Conservation (phyloP, 1,139 yeast species). For the Sugiyamaella xylanicola region DNA sequence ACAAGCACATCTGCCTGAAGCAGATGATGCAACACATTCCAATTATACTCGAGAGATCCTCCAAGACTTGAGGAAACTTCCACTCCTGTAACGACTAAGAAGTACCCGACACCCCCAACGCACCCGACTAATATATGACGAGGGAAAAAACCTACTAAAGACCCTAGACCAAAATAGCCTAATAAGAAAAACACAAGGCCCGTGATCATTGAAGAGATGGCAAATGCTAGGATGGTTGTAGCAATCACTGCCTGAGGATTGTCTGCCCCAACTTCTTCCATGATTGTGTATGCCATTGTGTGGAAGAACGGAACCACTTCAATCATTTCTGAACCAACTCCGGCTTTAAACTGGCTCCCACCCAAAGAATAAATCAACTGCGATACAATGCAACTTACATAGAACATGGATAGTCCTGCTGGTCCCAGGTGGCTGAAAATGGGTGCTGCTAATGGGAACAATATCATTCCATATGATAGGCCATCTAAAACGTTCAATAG, state of each 20-base stretch:
- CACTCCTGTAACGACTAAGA: conserved; percentile 82
- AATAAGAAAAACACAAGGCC: conserved; percentile 76
- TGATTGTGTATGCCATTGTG: conserved; percentile 80
- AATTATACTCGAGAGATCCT: conserved; percentile 69
- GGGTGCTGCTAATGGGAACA: conserved; percentile 86
- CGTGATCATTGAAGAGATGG: conserved; percentile 79
- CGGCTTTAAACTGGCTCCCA: conserved; percentile 84
- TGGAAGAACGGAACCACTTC: conserved; percentile 98
- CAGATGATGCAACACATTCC: conserved; percentile 55
- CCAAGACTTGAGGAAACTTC: conserved; percentile 83
- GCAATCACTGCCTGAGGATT: conserved; percentile 68
- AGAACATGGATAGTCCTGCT: conserved; percentile 90
- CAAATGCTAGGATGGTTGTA: conserved; percentile 85
- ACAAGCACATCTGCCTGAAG: conserved; percentile 49
- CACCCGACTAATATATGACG: conserved; percentile 95
- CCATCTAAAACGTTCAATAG: conserved; percentile 88
- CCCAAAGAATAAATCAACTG: conserved; percentile 88
- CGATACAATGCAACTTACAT: conserved; percentile 82
- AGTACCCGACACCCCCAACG: conserved; percentile 97
- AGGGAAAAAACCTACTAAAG: conserved; percentile 92
- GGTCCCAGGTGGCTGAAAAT: conserved; percentile 79
- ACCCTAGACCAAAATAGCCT: conserved; percentile 80
- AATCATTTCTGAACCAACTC: conserved; percentile 97
- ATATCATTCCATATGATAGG: conserved; percentile 93
- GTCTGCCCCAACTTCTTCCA: conserved; percentile 56